These are phyloP conservation scores for Fraxinus cuspidata DNA, from an alignment of 257 asterid genomes.

Conservation along the genomic window DNA sequence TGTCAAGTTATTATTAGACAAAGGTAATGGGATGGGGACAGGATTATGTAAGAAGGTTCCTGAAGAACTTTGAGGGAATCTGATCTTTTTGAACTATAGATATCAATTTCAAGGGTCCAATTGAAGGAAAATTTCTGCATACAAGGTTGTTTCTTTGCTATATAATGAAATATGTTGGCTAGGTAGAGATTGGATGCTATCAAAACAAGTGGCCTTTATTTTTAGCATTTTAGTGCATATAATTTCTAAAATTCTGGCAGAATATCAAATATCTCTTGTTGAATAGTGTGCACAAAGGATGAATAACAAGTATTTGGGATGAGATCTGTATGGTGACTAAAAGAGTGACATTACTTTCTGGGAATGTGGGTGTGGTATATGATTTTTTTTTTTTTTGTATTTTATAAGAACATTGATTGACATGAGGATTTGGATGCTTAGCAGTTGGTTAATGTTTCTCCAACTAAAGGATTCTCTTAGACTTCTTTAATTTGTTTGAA, in stretches of 20 bases:
- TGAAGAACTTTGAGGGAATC: neutral
- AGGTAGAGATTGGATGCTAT: neutral
- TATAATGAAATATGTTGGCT: neutral
- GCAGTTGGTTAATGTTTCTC: neutral
- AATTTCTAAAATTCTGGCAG: neutral
- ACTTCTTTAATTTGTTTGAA: slow-evolving; percentile 7
- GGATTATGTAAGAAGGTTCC: neutral
- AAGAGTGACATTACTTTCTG: neutral
- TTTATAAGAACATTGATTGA: neutral
- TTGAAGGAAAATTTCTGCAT: neutral
- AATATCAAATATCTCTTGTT: neutral
- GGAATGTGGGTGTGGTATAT: neutral
- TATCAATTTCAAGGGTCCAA: neutral
- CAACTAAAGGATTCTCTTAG: neutral
- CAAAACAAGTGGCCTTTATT: neutral
- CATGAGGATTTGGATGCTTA: neutral
- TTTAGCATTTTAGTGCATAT: neutral
- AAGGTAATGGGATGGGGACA: neutral
- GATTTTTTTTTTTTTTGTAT: no score
- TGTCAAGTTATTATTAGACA: neutral
- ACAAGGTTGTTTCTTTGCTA: neutral
- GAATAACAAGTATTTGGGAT: neutral
- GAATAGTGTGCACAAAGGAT: neutral
- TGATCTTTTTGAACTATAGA: neutral
- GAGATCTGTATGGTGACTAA: neutral